phyloP scores from a whole-genome alignment of 305 asterid genomes.

The Solanum aculeatissimum region DNA sequence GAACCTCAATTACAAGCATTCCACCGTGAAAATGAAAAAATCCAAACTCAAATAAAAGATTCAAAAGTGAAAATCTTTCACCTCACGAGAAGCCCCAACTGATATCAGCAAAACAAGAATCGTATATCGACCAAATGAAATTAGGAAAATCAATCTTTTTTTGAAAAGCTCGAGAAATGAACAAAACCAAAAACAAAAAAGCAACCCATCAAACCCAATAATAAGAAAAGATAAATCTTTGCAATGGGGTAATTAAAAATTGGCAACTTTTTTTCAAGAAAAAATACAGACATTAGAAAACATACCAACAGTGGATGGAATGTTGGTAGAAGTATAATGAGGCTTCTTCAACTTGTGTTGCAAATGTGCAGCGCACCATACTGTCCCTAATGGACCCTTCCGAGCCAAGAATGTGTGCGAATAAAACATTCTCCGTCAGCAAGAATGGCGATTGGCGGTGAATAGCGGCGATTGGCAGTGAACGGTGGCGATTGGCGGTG shows the following conservation, averaged over 20 bases:
- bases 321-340: slow-evolving; percentile 53
- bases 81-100: background rate
- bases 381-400: slow-evolving; percentile 83
- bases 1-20: background rate
- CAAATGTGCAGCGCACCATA: slow-evolving; percentile 95
- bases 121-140: background rate
- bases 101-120: background rate
- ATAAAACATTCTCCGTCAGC: slow-evolving; percentile 49
- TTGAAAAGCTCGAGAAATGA: background rate
- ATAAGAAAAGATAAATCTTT: background rate
- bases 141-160: background rate
- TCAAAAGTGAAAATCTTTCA: background rate
- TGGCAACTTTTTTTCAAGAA: background rate
- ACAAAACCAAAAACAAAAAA: background rate
- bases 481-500: background rate
- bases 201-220: background rate
- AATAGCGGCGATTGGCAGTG: background rate
- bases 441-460: background rate
- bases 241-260: background rate
- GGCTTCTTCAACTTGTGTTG: slow-evolving; percentile 70
- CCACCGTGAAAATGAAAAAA: background rate
- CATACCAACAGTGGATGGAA: slow-evolving; percentile 59
- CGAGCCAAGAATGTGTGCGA: slow-evolving; percentile 73
- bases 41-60: background rate
- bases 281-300: background rate